Conservation (phyloP, 352 stramenopile genomes). For the Globisporangium recalcitrans region DNA sequence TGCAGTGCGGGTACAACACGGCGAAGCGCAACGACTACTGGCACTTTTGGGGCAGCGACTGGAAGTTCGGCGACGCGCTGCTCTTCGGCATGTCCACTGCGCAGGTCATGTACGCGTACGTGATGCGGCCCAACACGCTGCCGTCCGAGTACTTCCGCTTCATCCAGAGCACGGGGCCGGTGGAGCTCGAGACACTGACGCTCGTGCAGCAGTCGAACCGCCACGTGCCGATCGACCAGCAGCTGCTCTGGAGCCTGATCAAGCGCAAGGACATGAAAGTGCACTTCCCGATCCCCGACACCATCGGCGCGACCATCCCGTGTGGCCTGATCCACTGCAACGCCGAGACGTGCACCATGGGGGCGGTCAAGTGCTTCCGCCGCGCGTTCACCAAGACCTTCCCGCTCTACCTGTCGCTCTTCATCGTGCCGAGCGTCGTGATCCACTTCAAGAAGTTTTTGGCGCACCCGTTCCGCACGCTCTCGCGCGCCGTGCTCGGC, state of each 20-base stretch:
- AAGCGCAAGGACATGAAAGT: constrained; percentile 28
- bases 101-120: constrained; percentile 85
- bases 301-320: constrained; percentile 30
- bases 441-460: constrained; percentile 82
- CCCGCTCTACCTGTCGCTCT: constrained; percentile 81
- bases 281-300: constrained; percentile 28
- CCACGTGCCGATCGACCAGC: constrained; percentile 31
- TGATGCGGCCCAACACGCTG: constrained; percentile 68
- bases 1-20: constrained; percentile 85
- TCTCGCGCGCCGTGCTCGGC: constrained; percentile 52
- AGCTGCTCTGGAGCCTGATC: constrained; percentile 40
- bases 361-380: constrained; percentile 48
- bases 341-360: constrained; percentile 38
- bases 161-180: constrained; percentile 68
- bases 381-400: constrained; percentile 60
- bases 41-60: constrained; percentile 88
- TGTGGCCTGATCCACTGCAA: constrained; percentile 63
- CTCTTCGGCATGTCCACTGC: constrained; percentile 74
- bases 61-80: constrained; percentile 72
- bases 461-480: constrained; percentile 39
- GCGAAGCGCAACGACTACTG: constrained; percentile 70
- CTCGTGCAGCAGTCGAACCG: constrained; percentile 64
- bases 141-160: constrained; percentile 80
- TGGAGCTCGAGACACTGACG: constrained; percentile 55
- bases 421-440: constrained; percentile 77